Evolutionary conservation across 768 basidiomycete genomes (phyloP).

Genomic region (Epithele typhae): DNA sequence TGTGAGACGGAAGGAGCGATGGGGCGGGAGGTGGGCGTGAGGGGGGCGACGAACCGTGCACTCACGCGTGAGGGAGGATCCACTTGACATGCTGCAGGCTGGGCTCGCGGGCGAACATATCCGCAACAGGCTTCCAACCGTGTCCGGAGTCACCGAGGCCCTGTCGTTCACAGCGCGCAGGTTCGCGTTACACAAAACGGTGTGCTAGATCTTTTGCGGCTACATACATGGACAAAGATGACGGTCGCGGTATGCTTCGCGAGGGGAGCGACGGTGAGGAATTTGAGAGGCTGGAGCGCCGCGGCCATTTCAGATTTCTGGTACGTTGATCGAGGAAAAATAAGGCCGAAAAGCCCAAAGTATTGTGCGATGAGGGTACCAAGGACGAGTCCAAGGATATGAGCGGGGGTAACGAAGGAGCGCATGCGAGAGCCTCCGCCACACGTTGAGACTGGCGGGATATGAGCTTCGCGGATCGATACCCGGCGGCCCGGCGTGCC

Average conservation of each 20-base stretch:
- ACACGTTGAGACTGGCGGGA: no score
- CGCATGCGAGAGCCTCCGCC: no score
- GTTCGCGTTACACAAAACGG: not conserved
- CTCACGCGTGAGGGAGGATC: constrained; percentile 82
- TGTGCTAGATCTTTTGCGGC: no score
- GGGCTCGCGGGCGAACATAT: constrained; percentile 52
- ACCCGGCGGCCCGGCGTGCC: no score
- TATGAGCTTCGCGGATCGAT: no score
- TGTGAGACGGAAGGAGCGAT: no score
- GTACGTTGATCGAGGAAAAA: no score
- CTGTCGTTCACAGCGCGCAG: constrained; percentile 30
- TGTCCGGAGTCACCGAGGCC: constrained; percentile 72
- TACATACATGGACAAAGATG: constrained; percentile 82
- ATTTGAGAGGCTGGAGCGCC: constrained; percentile 35
- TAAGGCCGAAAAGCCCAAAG: no score
- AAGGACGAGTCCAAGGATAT: not conserved
- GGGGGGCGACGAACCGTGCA: constrained; percentile 2
- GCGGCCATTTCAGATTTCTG: constrained; percentile 21
- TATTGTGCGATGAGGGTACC: not conserved
- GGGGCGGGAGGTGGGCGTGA: no score
- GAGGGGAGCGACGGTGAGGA: constrained; percentile 48
- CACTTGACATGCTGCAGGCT: constrained; percentile 78
- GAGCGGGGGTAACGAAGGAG: no score
- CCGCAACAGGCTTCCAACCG: constrained; percentile 76
- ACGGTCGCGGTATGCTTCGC: constrained; percentile 79